These are phyloP conservation scores for Penicillium canariense DNA, from an alignment of 495 filamentous ascomycete genomes.

Conservation along the genomic window DNA sequence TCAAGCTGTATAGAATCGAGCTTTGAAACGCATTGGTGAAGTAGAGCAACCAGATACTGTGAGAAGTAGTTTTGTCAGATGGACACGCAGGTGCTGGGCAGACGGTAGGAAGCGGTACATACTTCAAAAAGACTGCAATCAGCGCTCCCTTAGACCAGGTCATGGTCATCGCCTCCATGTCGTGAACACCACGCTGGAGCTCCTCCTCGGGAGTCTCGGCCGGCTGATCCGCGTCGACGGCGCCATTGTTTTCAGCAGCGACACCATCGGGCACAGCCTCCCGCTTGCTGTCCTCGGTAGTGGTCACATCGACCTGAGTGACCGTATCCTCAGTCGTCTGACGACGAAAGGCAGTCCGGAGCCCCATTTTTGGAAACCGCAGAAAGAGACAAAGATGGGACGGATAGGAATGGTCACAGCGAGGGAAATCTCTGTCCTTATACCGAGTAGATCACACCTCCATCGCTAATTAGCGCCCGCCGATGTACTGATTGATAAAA, in stretches of 20 bases:
- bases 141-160: slow-evolving; percentile 43
- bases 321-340: slow-evolving; percentile 1
- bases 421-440: slow-evolving; percentile 4
- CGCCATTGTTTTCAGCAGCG: background rate
- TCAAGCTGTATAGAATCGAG: slow-evolving; percentile 28
- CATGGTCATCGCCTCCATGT: slow-evolving; percentile 43
- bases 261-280: background rate
- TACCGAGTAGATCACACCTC: background rate
- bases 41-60: slow-evolving; percentile 49
- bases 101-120: slow-evolving; percentile 1
- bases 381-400: background rate
- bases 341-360: slow-evolving; percentile 2
- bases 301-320: slow-evolving; percentile 1
- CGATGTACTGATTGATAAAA: slow-evolving; percentile 6
- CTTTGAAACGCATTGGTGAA: slow-evolving; percentile 47
- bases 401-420: background rate
- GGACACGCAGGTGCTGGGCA: background rate
- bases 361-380: background rate
- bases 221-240: background rate
- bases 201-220: slow-evolving; percentile 13
- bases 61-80: slow-evolving; percentile 1
- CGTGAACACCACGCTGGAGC: slow-evolving; percentile 42
- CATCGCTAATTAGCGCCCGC: background rate
- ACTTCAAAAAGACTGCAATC: slow-evolving; percentile 41
- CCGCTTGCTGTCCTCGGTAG: background rate